Evolutionary conservation across 192 early-diverging fungal genomes (phyloP).

Genomic region (Tieghemiomyces parasiticus): DNA sequence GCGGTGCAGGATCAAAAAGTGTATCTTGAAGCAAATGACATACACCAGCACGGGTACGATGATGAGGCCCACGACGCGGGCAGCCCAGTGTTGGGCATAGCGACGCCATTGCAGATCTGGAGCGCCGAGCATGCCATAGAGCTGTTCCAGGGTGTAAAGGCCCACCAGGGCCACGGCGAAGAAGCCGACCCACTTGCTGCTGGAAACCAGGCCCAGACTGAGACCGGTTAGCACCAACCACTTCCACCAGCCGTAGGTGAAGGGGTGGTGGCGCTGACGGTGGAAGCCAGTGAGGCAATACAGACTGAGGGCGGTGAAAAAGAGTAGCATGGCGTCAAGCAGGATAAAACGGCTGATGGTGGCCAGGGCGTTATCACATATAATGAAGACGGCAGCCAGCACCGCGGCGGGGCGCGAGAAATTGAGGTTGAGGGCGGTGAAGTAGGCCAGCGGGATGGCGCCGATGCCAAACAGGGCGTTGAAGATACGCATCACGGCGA

Average conservation of each 20-base stretch:
- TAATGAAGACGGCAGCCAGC: constrained; percentile 65
- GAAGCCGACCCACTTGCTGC: constrained; percentile 95
- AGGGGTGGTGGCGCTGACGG: constrained; percentile 59
- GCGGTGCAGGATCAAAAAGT: constrained; percentile 73
- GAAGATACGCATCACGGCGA: constrained; percentile 77
- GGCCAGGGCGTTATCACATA: constrained; percentile 45
- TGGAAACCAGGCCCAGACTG: constrained; percentile 71
- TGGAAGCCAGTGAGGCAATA: constrained; percentile 59
- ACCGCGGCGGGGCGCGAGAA: constrained; percentile 48
- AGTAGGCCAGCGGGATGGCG: constrained; percentile 82
- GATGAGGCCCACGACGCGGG: constrained; percentile 66
- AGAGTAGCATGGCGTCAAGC: constrained; percentile 89
- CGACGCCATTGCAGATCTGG: constrained; percentile 34
- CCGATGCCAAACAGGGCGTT: constrained; percentile 77
- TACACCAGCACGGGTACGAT: constrained; percentile 72
- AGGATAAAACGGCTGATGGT: constrained; percentile 85
- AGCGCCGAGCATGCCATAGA: constrained; percentile 79
- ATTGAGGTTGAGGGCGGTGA: constrained; percentile 59
- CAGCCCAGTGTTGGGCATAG: constrained; percentile 74
- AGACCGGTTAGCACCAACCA: constrained; percentile 79
- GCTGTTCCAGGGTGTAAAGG: constrained; percentile 79
- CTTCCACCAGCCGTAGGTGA: constrained; percentile 74
- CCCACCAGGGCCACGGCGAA: constrained; percentile 85
- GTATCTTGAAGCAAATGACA: constrained; percentile 62
- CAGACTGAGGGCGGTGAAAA: constrained; percentile 56